Evolutionary conservation across 1,284 basidiomycete species (phyloP).

Genomic region (Pyrrhoderma noxium): DNA sequence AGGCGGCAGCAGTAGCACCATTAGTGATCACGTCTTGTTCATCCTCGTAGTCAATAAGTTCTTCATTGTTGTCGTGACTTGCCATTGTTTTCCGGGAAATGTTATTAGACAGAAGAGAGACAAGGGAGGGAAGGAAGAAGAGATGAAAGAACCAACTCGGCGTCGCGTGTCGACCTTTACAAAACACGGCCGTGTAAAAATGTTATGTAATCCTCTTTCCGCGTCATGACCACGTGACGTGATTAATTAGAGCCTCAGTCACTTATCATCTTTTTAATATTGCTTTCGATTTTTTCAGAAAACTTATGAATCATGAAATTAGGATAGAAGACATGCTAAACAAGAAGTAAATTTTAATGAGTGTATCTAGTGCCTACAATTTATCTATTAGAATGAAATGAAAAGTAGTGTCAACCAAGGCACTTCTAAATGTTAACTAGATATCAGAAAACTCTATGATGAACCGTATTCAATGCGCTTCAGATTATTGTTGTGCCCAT

Average conservation of each 20-base stretch:
- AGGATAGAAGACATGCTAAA: too few relatives aligned
- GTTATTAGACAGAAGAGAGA: not conserved
- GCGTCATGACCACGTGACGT: too few relatives aligned
- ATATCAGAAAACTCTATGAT: too few relatives aligned
- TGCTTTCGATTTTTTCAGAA: not conserved
- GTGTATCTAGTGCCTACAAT: too few relatives aligned
- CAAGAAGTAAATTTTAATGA: too few relatives aligned
- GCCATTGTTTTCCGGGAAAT: slow-evolving; percentile 8
- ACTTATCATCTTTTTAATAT: too few relatives aligned
- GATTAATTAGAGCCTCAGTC: too few relatives aligned
- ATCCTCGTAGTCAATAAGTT: slow-evolving; percentile 91
- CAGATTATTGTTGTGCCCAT: slow-evolving; percentile 3
- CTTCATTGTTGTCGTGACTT: slow-evolving; percentile 63
- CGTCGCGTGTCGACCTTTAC: not conserved
- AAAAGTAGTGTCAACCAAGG: too few relatives aligned
- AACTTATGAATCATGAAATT: not conserved
- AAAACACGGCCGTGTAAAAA: not conserved
- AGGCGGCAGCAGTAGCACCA: slow-evolving; percentile 42
- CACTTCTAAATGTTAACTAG: too few relatives aligned
- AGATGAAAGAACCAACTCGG: not conserved
- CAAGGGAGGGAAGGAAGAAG: not conserved
- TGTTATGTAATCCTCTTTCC: not conserved
- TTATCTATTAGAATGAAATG: too few relatives aligned
- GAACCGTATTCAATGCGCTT: too few relatives aligned
- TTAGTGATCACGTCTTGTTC: slow-evolving; percentile 80